Conservation (phyloP, 495 filamentous ascomycete species). For the Tuber calosporum region DNA sequence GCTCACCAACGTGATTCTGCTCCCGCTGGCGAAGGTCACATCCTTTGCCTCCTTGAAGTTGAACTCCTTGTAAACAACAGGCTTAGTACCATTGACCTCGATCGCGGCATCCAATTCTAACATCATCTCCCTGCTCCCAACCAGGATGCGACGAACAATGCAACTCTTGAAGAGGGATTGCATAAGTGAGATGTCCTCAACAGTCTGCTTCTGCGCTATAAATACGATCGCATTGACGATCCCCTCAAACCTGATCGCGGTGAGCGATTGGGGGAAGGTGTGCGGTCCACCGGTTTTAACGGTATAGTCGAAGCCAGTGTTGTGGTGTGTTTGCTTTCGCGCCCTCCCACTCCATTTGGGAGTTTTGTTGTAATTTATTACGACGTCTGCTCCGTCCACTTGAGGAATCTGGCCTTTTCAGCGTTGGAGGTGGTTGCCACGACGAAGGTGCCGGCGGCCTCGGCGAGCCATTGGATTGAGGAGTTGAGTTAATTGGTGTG, state of each 20-base stretch:
- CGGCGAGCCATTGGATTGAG: conserved; percentile 8
- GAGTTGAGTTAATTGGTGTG: not conserved
- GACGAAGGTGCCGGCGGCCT: conserved; percentile 30
- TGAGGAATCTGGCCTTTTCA: conserved; percentile 42
- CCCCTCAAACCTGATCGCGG: conserved; percentile 5
- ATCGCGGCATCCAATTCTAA: not conserved
- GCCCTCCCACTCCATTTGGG: conserved; percentile 56
- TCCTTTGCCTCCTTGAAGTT: conserved; percentile 12
- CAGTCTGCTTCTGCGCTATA: conserved; percentile 46
- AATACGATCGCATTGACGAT: conserved; percentile 40
- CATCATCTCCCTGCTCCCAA: not conserved
- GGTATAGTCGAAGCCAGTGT: conserved; percentile 53
- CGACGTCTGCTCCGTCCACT: conserved; percentile 49
- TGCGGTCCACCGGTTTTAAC: conserved; percentile 49
- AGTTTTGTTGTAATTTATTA: conserved; percentile 56
- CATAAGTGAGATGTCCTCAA: conserved; percentile 7
- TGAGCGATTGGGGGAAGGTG: conserved; percentile 5
- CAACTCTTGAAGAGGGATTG: not conserved
- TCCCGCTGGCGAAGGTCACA: not conserved
- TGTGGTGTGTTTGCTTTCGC: conserved; percentile 46
- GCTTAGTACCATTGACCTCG: not conserved
- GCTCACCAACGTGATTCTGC: conserved; percentile 8
- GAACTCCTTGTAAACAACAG: conserved; percentile 3
- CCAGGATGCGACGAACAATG: not conserved
- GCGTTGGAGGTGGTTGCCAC: conserved; percentile 45